phyloP scores from a whole-genome alignment of 2,329 filamentous ascomycete genomes.

The Plenodomus tracheiphilus region DNA sequence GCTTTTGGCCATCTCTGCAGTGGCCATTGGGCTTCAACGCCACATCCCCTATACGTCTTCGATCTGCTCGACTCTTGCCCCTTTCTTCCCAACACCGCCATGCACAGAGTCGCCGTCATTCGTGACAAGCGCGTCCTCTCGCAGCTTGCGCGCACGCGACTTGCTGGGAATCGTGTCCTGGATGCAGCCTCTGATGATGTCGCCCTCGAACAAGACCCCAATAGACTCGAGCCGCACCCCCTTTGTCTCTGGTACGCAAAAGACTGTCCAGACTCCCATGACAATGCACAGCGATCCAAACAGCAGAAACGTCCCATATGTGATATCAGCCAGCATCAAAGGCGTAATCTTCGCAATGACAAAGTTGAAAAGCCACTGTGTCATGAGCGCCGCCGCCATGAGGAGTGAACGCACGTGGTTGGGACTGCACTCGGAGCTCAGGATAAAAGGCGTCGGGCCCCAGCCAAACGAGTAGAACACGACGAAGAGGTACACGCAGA shows the following conservation, averaged over 20 bases:
- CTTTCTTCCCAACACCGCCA: constrained; percentile 24
- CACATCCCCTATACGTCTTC: constrained; percentile 24
- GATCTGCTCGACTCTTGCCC: constrained; percentile 32
- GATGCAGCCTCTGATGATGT: constrained; percentile 46
- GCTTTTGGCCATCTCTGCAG: too few species aligned
- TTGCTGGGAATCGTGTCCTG: constrained; percentile 45
- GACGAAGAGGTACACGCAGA: constrained; percentile 56
- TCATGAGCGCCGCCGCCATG: constrained; percentile 52
- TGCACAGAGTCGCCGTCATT: constrained; percentile 33
- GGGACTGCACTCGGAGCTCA: constrained; percentile 48
- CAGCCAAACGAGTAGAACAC: constrained; percentile 54
- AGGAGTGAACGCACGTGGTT: constrained; percentile 48
- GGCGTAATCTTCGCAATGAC: constrained; percentile 45
- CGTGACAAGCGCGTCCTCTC: constrained; percentile 31
- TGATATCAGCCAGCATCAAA: constrained; percentile 49
- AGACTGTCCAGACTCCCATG: constrained; percentile 48
- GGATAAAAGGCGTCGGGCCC: constrained; percentile 51
- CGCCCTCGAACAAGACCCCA: constrained; percentile 47
- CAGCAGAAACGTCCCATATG: constrained; percentile 49
- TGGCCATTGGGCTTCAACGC: background rate
- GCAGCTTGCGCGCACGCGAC: constrained; percentile 43
- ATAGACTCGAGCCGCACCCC: constrained; percentile 49
- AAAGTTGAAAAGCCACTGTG: constrained; percentile 48
- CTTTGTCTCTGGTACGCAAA: constrained; percentile 51
- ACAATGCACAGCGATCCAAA: constrained; percentile 48